Base-by-base conservation (phyloP, 2,329 filamentous ascomycete species). In the Parafenestella ontariensis region DNA sequence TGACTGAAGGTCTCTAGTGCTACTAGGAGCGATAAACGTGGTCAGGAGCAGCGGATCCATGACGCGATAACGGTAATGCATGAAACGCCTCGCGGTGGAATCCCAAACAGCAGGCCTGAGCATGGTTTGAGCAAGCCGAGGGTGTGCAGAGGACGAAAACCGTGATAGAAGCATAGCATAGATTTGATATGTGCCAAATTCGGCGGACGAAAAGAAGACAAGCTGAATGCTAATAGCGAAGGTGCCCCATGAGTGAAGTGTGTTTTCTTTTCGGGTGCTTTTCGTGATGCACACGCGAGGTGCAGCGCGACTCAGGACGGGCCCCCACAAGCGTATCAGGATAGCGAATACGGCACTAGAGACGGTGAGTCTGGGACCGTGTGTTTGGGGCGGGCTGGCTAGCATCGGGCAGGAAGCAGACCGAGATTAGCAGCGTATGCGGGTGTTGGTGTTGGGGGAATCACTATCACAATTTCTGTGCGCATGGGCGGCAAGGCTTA, bases 11-110 rank as follows among this genome's bases (percentile, higher is more conserved):
- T 33, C 40, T 45, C 21, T 40, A 34, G 43, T 43, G 49, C 15
- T 48, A 45, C 36, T 28, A 15, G 29, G 31, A 41, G 29, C 36
- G 26, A 42, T 42, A 41, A 40, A 47, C 43, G 51, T 33, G 46
- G 46, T 45, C 26, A 37, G 28, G 51, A 40, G 45, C 59, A 56
- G 52, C 54, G 47, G 49, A 44, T 49, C n/a, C 51, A 65, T 62
- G 63, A 64, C 55, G 62, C 62, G 62, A 66, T 59, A 63, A 71
- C 62, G 66, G 66, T 42, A 52, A 52, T 64, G 68, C 62, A 67
- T 71, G 65, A 70, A 68, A 67, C 65, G 60, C 41, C 51, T 58
- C 52, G 49, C 29, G 43, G 60, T 49, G 49, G 59, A n/a, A 46
- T 43, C 33, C 46, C 49, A 58, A 58, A 46, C 26, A 42, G 42